Evolutionary conservation across 2,329 filamentous ascomycete genomes (phyloP).

Genomic region (Hyphodiscus sp.): DNA sequence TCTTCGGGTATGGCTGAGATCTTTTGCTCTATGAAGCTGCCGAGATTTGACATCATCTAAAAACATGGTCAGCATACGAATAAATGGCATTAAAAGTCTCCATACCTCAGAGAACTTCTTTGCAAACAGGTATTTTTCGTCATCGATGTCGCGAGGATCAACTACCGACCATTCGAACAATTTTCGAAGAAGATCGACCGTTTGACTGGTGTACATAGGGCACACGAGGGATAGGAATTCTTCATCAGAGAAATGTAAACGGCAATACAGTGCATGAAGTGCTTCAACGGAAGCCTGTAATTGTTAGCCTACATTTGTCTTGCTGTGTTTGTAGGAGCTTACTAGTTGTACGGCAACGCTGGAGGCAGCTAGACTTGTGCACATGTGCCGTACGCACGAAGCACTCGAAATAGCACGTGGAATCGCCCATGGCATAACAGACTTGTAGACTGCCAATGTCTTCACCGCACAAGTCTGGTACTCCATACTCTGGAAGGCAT

Average conservation of each 20-base stretch:
- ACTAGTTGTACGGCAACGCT: slow-evolving; percentile 71
- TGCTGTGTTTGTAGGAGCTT: slow-evolving; percentile 24
- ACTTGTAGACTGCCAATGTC: slow-evolving; percentile 68
- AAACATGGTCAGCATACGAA: slow-evolving; percentile 4
- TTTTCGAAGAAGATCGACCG: slow-evolving; percentile 63
- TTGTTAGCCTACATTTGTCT: slow-evolving; percentile 13
- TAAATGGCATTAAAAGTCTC: background rate
- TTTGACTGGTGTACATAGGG: slow-evolving; percentile 69
- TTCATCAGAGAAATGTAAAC: slow-evolving; percentile 66
- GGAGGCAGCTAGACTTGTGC: slow-evolving; percentile 61
- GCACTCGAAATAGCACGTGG: slow-evolving; percentile 72
- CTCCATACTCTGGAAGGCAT: slow-evolving; percentile 58
- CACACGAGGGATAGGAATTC: slow-evolving; percentile 74
- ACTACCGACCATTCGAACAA: slow-evolving; percentile 77
- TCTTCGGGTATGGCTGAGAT: slow-evolving; percentile 58
- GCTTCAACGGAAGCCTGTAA: slow-evolving; percentile 70
- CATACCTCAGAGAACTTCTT: slow-evolving; percentile 90
- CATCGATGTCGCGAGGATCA: slow-evolving; percentile 76
- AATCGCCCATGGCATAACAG: slow-evolving; percentile 81
- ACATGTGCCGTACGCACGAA: slow-evolving; percentile 63
- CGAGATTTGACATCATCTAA: slow-evolving; percentile 78
- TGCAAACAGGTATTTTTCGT: slow-evolving; percentile 83
- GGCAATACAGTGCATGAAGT: slow-evolving; percentile 73
- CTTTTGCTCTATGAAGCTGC: slow-evolving; percentile 76
- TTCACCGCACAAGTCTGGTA: slow-evolving; percentile 68